Evolutionary conservation across 768 basidiomycete genomes (phyloP).

Genomic region (Trametes cinnabarina): DNA sequence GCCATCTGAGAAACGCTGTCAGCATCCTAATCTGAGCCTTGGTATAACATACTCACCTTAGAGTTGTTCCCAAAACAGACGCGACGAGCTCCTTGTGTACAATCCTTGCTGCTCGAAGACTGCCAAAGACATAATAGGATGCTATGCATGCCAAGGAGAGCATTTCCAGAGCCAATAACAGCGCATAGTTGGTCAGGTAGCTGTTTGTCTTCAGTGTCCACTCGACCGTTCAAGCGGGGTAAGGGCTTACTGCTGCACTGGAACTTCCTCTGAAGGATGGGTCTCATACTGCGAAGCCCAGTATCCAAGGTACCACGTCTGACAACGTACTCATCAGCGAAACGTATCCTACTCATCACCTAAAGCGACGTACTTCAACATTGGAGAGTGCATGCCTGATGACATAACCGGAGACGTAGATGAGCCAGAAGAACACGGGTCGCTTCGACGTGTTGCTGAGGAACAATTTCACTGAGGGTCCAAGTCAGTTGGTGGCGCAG

Average conservation of each 20-base stretch:
- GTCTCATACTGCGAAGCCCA: constrained; percentile 28
- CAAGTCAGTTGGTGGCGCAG: neutral
- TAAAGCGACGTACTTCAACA: neutral
- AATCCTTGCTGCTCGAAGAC: constrained; percentile 50
- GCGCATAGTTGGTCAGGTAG: constrained; percentile 45
- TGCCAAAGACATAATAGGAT: constrained; percentile 41
- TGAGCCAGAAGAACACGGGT: neutral
- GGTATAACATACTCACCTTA: constrained; percentile 50
- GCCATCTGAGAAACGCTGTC: constrained; percentile 27
- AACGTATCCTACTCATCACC: neutral
- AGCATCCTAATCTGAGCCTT: neutral
- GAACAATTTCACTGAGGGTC: constrained; percentile 3
- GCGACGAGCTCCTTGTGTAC: constrained; percentile 53
- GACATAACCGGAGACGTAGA: neutral
- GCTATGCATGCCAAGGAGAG: constrained; percentile 10
- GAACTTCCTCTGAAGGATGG: constrained; percentile 14
- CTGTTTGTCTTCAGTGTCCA: constrained; percentile 29
- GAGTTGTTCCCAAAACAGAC: constrained; percentile 55
- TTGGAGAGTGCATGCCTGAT: neutral
- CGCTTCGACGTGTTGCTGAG: neutral
- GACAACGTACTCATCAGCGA: neutral
- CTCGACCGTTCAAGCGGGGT: neutral
- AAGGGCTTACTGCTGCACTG: constrained; percentile 16
- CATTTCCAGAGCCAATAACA: constrained; percentile 30
- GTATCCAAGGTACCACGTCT: constrained; percentile 44